Evolutionary conservation across 495 filamentous ascomycete species (phyloP).

Genomic region (Aspergillus steynii): DNA sequence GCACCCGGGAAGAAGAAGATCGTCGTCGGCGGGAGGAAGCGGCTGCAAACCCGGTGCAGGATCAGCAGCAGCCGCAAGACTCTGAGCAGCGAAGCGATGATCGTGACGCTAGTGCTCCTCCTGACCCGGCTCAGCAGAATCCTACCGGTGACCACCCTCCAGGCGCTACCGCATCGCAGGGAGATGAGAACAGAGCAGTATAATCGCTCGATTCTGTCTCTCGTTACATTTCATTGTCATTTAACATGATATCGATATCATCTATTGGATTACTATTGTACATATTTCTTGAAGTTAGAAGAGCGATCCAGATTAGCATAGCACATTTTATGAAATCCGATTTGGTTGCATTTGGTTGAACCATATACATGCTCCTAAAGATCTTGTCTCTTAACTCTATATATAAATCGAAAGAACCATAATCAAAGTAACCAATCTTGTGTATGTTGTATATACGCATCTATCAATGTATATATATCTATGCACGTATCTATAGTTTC

Average conservation of each 20-base stretch:
- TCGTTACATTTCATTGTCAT: too few species aligned
- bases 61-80: constrained; percentile 4
- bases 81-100: neutral
- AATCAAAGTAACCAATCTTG: neutral
- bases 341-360: neutral
- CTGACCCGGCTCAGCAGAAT: constrained; percentile 5
- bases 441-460: neutral
- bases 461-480: neutral
- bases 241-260: neutral
- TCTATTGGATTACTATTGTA: constrained; percentile 5
- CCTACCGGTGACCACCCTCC: constrained; percentile 3
- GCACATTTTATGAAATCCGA: neutral
- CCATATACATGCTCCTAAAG: neutral
- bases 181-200: constrained; percentile 6
- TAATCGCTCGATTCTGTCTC: neutral
- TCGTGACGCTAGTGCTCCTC: constrained; percentile 1
- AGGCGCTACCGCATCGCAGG: constrained; percentile 16
- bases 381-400: neutral
- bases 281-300: neutral
- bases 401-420: too few species aligned
- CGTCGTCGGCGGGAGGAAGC: constrained; percentile 21
- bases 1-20: constrained; percentile 39
- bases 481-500: neutral
- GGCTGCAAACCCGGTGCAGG: constrained; percentile 1
- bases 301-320: constrained; percentile 7